Percentiles rank a stretch among this genome's conserved stretches.
Evolutionary conservation across 768 basidiomycete genomes (phyloP).

Genomic region (Chalciporus chontae): DNA sequence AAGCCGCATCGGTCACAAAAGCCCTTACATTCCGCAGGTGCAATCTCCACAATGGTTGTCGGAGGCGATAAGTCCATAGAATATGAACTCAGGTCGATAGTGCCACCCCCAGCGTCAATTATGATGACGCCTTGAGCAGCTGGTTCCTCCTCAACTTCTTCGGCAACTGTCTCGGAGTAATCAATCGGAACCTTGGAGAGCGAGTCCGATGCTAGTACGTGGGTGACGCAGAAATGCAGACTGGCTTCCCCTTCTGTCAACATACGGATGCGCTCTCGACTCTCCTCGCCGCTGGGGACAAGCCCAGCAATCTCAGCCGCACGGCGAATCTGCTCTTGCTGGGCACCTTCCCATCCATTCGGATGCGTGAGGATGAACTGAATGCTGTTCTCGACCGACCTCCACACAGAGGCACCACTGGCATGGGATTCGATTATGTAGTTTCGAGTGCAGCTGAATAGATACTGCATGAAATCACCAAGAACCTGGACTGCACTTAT

Average conservation of each 20-base stretch:
- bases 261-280: constrained; percentile 19
- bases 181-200: constrained; percentile 8
- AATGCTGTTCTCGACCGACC: constrained; percentile 17
- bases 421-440: constrained; percentile 26
- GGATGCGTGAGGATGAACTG: constrained; percentile 28
- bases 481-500: constrained; percentile 21
- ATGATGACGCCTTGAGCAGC: constrained; percentile 37
- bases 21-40: constrained; percentile 28
- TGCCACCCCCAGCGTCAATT: constrained; percentile 44
- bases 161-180: background rate
- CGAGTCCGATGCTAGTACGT: constrained; percentile 35
- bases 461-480: constrained; percentile 26
- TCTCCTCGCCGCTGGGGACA: constrained; percentile 11
- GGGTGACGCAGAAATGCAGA: constrained; percentile 38
- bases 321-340: constrained; percentile 28
- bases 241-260: constrained; percentile 28
- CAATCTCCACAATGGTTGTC: constrained; percentile 32
- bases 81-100: constrained; percentile 38
- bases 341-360: constrained; percentile 31
- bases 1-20: background rate
- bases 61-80: constrained; percentile 20
- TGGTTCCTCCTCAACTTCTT: constrained; percentile 9
- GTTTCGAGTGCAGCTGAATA: constrained; percentile 20
- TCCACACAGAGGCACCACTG: constrained; percentile 25
- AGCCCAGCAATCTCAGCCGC: constrained; percentile 25